Base-by-base conservation (phyloP, 345 rosid species). In the Streptanthus diversifolius region DNA sequence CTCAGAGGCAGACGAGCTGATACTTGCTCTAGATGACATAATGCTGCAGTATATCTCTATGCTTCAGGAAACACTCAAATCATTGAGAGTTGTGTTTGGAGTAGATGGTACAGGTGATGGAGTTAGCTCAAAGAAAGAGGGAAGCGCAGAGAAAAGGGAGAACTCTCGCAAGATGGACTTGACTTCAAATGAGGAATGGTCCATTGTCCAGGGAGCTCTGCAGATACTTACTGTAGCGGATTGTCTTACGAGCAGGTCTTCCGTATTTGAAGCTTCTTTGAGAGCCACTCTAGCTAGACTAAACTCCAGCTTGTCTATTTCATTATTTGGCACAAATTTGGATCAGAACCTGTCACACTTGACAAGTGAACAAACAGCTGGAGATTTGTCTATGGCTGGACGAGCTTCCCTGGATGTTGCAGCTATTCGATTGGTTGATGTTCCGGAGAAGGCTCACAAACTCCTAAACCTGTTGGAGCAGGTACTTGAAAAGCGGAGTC, bases 141-240 rank as follows among this genome's bases (percentile, higher is more conserved):
- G 78, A 30, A 69, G 79, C 71, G 66, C 80, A 58, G 80, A 77
- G 76, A 77, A 77, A 71, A 77, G 75, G 70, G 89, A 85, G 76
- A 83, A 67, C 77, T 70, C 84, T 49, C 88, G 93, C 37, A 91
- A 84, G 82, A 82, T 33, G 47, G 96, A 90, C 61, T 71, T 65
- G 73, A 75, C 83, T 48, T 95, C 97, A 21, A 91, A 87, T 79
- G 99, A 95, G 66, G 99, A 95, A 80, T 95, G 99, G 99, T 95
- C 99, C 61, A 91, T 95, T 58, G 95, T 95, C 56, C 97, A 91
- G 75, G 99, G 97, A 76, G 93, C 97, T 55, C 66, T 95, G 68
- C 99, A 95, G 80, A 85, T 95, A 75, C 90, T 95, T 18, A 95
- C 97, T 8, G 97, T 95, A 41, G 95, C 95, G 78, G 99, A 95